phyloP scores from a whole-genome alignment of 441 rosid species.

The Gossypium lobatum region DNA sequence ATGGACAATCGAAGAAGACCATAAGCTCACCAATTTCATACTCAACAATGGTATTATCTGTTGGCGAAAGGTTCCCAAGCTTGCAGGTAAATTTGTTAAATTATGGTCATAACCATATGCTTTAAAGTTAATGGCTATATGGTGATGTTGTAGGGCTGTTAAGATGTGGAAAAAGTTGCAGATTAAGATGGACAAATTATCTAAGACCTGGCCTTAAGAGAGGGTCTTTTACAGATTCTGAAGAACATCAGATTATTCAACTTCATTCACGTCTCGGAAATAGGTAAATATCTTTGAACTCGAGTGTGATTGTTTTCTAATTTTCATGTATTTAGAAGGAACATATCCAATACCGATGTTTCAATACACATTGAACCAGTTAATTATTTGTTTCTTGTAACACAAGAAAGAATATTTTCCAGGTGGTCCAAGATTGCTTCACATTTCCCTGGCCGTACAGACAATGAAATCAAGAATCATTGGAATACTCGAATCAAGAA shows the following conservation, averaged over 20 bases:
- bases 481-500: constrained; percentile 92
- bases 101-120: neutral
- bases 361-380: neutral
- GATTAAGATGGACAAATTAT: constrained; percentile 89
- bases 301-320: too few species aligned
- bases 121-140: too few species aligned
- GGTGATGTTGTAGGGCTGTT: constrained; percentile 40
- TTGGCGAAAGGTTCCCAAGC: constrained; percentile 84
- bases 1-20: constrained; percentile 96
- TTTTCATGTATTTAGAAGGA: too few species aligned
- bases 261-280: constrained; percentile 77
- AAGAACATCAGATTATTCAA: constrained; percentile 67
- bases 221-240: constrained; percentile 70
- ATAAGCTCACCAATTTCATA: constrained; percentile 68
- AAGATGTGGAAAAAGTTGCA: constrained; percentile 88
- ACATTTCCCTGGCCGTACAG: constrained; percentile 81
- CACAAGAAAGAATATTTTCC: neutral
- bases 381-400: neutral
- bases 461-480: constrained; percentile 86
- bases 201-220: constrained; percentile 84
- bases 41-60: constrained; percentile 81
- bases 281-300: constrained; percentile 28
- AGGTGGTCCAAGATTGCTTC: constrained; percentile 97
- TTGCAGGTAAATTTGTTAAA: constrained; percentile 49
- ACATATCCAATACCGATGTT: too few species aligned